Evolutionary conservation across 305 asterid genomes (phyloP).

Genomic region (Euphrasia arctica): DNA sequence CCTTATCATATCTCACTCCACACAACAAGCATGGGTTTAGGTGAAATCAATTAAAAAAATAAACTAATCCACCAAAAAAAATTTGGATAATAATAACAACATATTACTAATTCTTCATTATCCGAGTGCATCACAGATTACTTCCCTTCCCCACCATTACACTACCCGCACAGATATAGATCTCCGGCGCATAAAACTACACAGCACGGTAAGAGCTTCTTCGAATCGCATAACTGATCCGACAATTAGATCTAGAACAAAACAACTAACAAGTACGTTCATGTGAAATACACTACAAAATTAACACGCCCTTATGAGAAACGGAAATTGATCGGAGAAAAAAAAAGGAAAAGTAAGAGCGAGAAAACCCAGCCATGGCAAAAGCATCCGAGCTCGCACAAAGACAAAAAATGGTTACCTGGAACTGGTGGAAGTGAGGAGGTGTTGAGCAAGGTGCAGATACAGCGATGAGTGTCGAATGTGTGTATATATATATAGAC

Average conservation of each 20-base stretch:
- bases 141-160: conserved; percentile 9
- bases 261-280: conserved; percentile 14
- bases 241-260: conserved; percentile 24
- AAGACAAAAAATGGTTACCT: conserved; percentile 23
- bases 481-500: conserved; percentile 17
- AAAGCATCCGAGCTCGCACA: conserved; percentile 21
- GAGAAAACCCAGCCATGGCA: conserved; percentile 20
- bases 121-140: conserved; percentile 7
- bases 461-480: conserved; percentile 12
- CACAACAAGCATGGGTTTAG: conserved; percentile 19
- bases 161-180: conserved; percentile 13
- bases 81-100: not conserved
- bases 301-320: not conserved
- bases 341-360: not conserved
- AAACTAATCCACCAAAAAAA: not conserved
- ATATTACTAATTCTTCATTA: conserved; percentile 2
- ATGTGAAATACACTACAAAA: conserved; percentile 19
- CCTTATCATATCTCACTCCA: conserved; percentile 20
- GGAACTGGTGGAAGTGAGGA: conserved; percentile 4
- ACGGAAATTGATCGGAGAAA: conserved; percentile 18
- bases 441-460: not conserved
- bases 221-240: conserved; percentile 2
- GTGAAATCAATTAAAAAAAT: conserved; percentile 14
- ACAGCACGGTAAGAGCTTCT: conserved; percentile 20
- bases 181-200: conserved; percentile 24